These are phyloP conservation scores for Peronospora tabacina DNA, from an alignment of 352 stramenopile species.

Conservation along the genomic window DNA sequence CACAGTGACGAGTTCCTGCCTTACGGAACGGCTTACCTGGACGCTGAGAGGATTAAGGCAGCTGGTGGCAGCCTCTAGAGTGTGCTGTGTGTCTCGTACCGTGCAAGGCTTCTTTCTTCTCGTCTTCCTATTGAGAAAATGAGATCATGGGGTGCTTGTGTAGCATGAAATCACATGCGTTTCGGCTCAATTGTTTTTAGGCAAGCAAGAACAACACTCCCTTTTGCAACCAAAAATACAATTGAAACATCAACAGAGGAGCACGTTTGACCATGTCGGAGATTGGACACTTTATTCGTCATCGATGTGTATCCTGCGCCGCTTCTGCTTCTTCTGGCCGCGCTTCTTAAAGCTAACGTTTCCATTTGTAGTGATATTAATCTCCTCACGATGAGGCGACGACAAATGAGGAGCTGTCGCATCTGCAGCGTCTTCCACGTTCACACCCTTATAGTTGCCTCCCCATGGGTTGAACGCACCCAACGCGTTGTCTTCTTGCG, in stretches of 20 bases:
- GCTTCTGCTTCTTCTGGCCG: slow-evolving; percentile 53
- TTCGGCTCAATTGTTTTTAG: slow-evolving; percentile 22
- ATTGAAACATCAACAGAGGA: slow-evolving; percentile 24
- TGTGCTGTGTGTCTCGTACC: slow-evolving; percentile 9
- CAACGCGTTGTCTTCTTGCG: slow-evolving; percentile 64
- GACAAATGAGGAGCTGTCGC: slow-evolving; percentile 1
- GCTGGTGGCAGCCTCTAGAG: slow-evolving; percentile 72
- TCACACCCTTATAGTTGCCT: slow-evolving; percentile 76
- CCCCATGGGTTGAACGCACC: slow-evolving; percentile 79
- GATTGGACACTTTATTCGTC: slow-evolving; percentile 33
- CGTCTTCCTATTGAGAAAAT: slow-evolving; percentile 19
- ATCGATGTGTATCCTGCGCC: slow-evolving; percentile 47
- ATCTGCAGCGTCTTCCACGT: slow-evolving; percentile 36
- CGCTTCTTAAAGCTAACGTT: slow-evolving; percentile 77
- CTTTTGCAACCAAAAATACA: slow-evolving; percentile 28
- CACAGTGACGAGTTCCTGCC: slow-evolving; percentile 88
- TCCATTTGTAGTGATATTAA: slow-evolving; percentile 39
- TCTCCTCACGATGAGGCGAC: slow-evolving; percentile 31
- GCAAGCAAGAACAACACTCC: slow-evolving; percentile 15
- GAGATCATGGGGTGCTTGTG: slow-evolving; percentile 11
- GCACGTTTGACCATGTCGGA: slow-evolving; percentile 1
- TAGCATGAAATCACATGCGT: slow-evolving; percentile 16
- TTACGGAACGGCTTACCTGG: slow-evolving; percentile 84
- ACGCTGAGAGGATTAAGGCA: slow-evolving; percentile 83
- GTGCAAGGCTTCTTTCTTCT: not conserved